These are phyloP conservation scores for Neohortaea acidophila DNA, from an alignment of 495 filamentous ascomycete genomes.

Conservation along the genomic window DNA sequence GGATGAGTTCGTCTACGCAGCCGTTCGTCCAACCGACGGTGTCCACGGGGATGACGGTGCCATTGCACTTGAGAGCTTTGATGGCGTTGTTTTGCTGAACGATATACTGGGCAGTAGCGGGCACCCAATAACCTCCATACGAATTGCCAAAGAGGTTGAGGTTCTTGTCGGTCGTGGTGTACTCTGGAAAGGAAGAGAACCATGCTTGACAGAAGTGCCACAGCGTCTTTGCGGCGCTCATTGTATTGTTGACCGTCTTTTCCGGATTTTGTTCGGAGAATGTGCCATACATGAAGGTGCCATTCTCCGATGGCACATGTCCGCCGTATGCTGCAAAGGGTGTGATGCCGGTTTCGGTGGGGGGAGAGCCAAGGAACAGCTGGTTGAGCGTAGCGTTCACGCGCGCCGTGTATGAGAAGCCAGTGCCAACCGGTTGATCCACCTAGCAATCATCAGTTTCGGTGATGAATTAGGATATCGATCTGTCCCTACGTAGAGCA, in stretches of 20 bases:
- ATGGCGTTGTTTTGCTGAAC: conserved; percentile 19
- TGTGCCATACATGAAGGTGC: conserved; percentile 15
- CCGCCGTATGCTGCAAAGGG: conserved; percentile 1
- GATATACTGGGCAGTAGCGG: conserved; percentile 12
- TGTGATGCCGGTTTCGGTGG: conserved; percentile 7
- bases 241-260: conserved; percentile 3
- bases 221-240: conserved; percentile 6
- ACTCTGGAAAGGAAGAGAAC: conserved; percentile 13
- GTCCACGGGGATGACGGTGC: conserved; percentile 8
- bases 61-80: conserved; percentile 12
- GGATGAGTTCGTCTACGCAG: conserved; percentile 24
- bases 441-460: conserved; percentile 21
- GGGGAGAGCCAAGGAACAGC: conserved; percentile 10
- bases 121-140: conserved; percentile 17
- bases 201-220: conserved; percentile 16
- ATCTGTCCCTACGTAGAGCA: conserved; percentile 11
- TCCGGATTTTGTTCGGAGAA: conserved; percentile 6
- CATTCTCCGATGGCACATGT: conserved; percentile 9
- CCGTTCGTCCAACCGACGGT: conserved; percentile 18
- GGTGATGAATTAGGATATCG: too few relatives aligned
- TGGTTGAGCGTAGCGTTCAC: conserved; percentile 27
- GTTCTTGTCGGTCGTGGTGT: conserved; percentile 5
- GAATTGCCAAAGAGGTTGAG: conserved; percentile 7
- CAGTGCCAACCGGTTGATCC: conserved; percentile 26
- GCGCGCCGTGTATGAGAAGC: conserved; percentile 28